Evolutionary conservation across 495 filamentous ascomycete species (phyloP).

Genomic region (Talaromyces adpressus): DNA sequence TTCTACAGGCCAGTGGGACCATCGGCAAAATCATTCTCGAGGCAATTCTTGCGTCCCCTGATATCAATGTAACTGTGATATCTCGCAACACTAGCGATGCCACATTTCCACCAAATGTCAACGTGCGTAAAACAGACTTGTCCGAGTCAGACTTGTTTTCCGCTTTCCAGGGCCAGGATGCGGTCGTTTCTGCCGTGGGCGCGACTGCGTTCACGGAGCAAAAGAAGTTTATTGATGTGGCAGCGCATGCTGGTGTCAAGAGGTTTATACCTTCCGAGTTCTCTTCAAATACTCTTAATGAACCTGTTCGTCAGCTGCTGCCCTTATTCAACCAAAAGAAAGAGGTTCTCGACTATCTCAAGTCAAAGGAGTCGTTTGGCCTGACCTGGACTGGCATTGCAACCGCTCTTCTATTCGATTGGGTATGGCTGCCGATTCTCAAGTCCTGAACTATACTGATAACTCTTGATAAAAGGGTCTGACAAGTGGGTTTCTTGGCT

Average conservation of each 20-base stretch:
- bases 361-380: conserved; percentile 26
- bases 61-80: conserved; percentile 54
- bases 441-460: neutral
- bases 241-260: conserved; percentile 49
- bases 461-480: conserved; percentile 18
- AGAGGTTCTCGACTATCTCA: conserved; percentile 37
- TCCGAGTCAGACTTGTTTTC: conserved; percentile 41
- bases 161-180: conserved; percentile 42
- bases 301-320: conserved; percentile 26
- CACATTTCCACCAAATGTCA: conserved; percentile 29
- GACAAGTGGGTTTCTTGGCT: conserved; percentile 34
- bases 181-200: conserved; percentile 32
- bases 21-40: conserved; percentile 30
- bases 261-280: conserved; percentile 41
- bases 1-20: conserved; percentile 25
- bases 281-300: conserved; percentile 23
- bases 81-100: conserved; percentile 30
- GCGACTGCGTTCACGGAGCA: conserved; percentile 30
- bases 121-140: conserved; percentile 52
- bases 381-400: conserved; percentile 44
- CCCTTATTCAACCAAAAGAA: conserved; percentile 38
- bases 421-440: conserved; percentile 20
- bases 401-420: conserved; percentile 46
- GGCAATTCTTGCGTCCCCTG: conserved; percentile 16
- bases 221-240: conserved; percentile 50